Evolutionary conservation across 192 early-diverging fungal species (phyloP), one percentile per base, ranked within the genome.

Genomic region (Diversispora epigaea): DNA sequence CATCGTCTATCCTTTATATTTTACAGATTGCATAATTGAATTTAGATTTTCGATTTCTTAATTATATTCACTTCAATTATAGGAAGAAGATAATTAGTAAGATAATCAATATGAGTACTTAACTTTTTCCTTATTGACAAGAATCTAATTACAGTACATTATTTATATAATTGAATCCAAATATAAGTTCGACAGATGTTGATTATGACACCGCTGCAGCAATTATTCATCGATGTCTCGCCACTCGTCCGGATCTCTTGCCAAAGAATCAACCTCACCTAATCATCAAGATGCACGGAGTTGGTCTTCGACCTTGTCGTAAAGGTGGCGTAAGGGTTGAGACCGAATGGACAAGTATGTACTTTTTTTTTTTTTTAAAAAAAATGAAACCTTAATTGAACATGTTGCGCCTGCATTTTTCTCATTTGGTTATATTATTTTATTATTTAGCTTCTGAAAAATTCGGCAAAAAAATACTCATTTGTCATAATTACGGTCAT

Each of bases 401-500:
- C 45, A 62, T 40, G 55, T 75, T 39, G 39, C 41, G 11, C 56
- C 44, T 32, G 10, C 39, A 40, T 32, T 14, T 77, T 71, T 46
- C 44, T 41, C 25, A 19, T 41, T 41, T 21, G 54, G 73, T 52
- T 49, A 78, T 60, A 19, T 41, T 77, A 17, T 49, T 58, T 15
- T 64, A 41, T 64, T 43, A 50, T 68, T 50, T 50, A 68, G 66
- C 11, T 68, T 68, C 44, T 50, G 21, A 40, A 55, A 55, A 56
- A 56, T 71, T 6, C 17, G 41, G 62, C 3, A 80, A 67, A 41
- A 40, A 54, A 22, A 64, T 88, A 4, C 43, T 80, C 3, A 80
- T 88, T 4, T 84, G 86, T 7, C 90, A 91, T 71, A 87, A 86
- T 74, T 91, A 91, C 70, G 90, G 90, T 3, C 90, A 91, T 76